phyloP scores from a whole-genome alignment of 2,329 filamentous ascomycete genomes.

The Sphaceloma murrayae region DNA sequence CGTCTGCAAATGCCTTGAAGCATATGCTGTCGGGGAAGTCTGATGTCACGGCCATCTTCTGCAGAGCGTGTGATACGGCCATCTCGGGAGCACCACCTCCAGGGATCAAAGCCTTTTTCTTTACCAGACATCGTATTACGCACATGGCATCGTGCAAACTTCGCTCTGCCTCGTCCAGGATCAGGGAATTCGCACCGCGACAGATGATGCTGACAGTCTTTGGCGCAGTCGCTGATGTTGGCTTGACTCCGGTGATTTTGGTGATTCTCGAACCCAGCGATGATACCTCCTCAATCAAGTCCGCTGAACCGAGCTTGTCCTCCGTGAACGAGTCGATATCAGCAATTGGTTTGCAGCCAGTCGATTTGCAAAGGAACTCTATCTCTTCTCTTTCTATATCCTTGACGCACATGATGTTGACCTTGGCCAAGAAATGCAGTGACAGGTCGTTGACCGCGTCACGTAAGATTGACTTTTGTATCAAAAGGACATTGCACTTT shows the following conservation, averaged over 20 bases:
- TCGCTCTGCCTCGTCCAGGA: conserved; percentile 93
- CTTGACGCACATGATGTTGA: conserved; percentile 91
- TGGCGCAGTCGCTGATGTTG: conserved; percentile 47
- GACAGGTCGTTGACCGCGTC: conserved; percentile 97
- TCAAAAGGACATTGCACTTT: conserved; percentile 96
- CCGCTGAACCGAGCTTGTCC: conserved; percentile 90
- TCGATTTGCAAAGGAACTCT: conserved; percentile 98
- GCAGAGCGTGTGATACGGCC: conserved; percentile 81
- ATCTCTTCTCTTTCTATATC: conserved; percentile 98
- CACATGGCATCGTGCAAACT: conserved; percentile 95
- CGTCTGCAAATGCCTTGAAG: conserved; percentile 98
- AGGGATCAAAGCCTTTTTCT: conserved; percentile 98
- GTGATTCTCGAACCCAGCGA: conserved; percentile 83
- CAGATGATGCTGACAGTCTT: conserved; percentile 91
- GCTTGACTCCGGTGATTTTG: conserved; percentile 86
- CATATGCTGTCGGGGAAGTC: conserved; percentile 93
- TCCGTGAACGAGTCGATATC: conserved; percentile 98
- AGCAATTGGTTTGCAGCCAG: conserved; percentile 96
- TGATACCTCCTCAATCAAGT: conserved; percentile 86
- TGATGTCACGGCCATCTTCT: conserved; percentile 70
- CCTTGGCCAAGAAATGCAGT: conserved; percentile 92
- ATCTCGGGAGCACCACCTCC: conserved; percentile 95
- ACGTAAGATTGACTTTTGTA: conserved; percentile 95
- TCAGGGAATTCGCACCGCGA: conserved; percentile 85
- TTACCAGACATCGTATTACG: conserved; percentile 92